phyloP scores from a whole-genome alignment of 495 filamentous ascomycete genomes.

The Staphylotrichum longicolle region DNA sequence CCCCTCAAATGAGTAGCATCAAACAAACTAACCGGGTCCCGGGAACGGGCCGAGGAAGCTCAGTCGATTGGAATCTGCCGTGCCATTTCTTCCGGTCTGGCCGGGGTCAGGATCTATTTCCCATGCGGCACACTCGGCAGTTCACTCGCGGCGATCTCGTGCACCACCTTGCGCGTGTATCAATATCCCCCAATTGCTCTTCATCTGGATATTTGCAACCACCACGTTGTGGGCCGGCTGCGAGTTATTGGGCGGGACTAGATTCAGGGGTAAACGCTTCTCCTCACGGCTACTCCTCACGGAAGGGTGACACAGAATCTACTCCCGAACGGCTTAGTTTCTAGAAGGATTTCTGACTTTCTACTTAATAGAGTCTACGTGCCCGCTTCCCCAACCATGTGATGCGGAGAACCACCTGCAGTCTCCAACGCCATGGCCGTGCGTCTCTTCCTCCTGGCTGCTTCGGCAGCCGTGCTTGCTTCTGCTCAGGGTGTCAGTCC shows the following conservation, averaged over 20 bases:
- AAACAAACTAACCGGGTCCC: too few species aligned
- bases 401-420: neutral
- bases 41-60: too few species aligned
- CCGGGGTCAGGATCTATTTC: neutral
- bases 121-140: slow-evolving; percentile 1
- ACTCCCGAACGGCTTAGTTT: neutral
- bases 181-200: neutral
- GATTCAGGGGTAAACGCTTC: slow-evolving; percentile 2
- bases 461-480: slow-evolving; percentile 12
- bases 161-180: neutral
- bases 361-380: neutral
- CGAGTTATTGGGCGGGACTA: neutral
- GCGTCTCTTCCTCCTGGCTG: slow-evolving; percentile 4
- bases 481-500: slow-evolving; percentile 12
- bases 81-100: neutral
- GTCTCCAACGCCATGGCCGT: neutral
- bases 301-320: neutral
- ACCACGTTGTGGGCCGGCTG: slow-evolving; percentile 1
- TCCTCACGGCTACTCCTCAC: slow-evolving; percentile 17
- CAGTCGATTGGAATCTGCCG: neutral
- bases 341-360: slow-evolving; percentile 8
- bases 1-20: too few species aligned
- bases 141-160: neutral
- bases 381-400: neutral
- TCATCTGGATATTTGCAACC: slow-evolving; percentile 4